Evolutionary conservation across 805 yeast species (phyloP), one percentile per base, ranked within the genome.

Genomic region (Kockiozyma suomiensis): DNA sequence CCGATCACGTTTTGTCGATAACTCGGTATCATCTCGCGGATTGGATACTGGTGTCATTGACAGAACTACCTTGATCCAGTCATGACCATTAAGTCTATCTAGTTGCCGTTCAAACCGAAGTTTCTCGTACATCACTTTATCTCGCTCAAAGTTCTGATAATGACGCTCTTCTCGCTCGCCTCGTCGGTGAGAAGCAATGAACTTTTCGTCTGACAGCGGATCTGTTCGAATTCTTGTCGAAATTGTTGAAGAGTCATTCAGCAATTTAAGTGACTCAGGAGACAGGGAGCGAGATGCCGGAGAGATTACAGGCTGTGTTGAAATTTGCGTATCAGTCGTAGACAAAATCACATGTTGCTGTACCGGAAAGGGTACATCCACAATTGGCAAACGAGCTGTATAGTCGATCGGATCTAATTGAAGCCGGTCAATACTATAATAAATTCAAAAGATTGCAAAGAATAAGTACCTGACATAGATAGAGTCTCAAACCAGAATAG

Each of bases 161-260:
- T 54, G 66, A 12, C 50, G 47, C 23, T 62, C 66, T 42, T 60
- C 59, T n/a, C 66, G 65, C 50, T 62, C 65, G 25, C 58, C 50
- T 26, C 58, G 49, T 10, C 49, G 45, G 25, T 54, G 59, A 6
- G 49, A 19, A 6, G 35, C 50, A 10, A 32, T 38, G 49, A 28
- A 60, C 15, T 6, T 15, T 5, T 32, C 35, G 50, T 62, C 66
- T 5, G 58, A 15, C 2, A 62, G 59, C 32, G 64, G 65, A 35
- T 61, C 65, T 6, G 46, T n/a, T 10, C 45, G 46, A 5, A 43
- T 28, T 23, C 65, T 51, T 7, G 58, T 61, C 7, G 54, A 32
- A n/a, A 43, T 41, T 12, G 48, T 32, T 13, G 55, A 42, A 15
- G 56, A 41, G 12, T 25, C 55, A 13, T 25, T 19, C 4, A 56